phyloP scores from a whole-genome alignment of 1,284 basidiomycete species.

The Lentinula novae-zelandiae region DNA sequence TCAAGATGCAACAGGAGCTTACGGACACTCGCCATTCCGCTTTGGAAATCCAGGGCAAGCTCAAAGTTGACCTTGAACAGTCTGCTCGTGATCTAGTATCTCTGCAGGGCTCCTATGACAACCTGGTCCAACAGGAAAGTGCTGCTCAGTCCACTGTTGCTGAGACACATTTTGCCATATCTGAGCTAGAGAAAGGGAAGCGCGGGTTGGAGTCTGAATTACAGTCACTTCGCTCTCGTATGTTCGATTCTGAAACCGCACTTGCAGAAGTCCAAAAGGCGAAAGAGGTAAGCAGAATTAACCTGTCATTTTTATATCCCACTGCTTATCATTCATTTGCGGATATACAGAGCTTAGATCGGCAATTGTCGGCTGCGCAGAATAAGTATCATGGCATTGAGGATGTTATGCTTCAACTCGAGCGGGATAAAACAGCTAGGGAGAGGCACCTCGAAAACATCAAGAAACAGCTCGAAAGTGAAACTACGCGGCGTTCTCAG shows the following conservation, averaged over 20 bases:
- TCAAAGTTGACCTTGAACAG: constrained; percentile 67
- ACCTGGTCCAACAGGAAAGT: constrained; percentile 59
- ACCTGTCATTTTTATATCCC: not conserved
- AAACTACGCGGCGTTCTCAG: constrained; percentile 66
- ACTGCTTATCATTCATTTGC: constrained; percentile 2
- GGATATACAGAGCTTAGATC: constrained; percentile 60
- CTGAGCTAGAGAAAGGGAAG: constrained; percentile 70
- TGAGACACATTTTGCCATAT: constrained; percentile 50
- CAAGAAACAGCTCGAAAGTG: constrained; percentile 67
- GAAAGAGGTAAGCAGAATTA: constrained; percentile 59
- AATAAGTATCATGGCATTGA: constrained; percentile 83
- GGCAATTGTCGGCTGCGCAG: constrained; percentile 70
- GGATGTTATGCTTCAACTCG: constrained; percentile 80
- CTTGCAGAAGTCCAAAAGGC: constrained; percentile 58
- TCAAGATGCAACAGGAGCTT: constrained; percentile 57
- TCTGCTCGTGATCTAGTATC: constrained; percentile 52
- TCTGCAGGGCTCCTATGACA: constrained; percentile 56
- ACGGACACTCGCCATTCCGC: constrained; percentile 53
- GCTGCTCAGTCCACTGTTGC: constrained; percentile 47
- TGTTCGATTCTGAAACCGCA: constrained; percentile 68
- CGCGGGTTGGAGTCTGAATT: constrained; percentile 75
- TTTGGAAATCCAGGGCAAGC: constrained; percentile 61
- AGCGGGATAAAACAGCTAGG: constrained; percentile 76
- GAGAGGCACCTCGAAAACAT: constrained; percentile 69
- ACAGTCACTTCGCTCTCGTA: constrained; percentile 64